phyloP scores from a whole-genome alignment of 1,284 basidiomycete species.

The Trametes polyzona region DNA sequence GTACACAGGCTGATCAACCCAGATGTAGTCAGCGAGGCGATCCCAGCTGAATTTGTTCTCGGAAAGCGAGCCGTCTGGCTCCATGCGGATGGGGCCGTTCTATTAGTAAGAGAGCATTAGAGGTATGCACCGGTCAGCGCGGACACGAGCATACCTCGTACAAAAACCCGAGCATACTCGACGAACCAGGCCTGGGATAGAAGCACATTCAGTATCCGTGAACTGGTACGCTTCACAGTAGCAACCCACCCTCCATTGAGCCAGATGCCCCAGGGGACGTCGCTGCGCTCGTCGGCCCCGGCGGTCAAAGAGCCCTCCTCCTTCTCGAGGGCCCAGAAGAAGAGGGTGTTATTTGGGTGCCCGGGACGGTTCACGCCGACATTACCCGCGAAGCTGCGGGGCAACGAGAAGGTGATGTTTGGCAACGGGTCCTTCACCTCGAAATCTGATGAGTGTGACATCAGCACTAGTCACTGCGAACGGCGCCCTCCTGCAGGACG shows the following conservation, averaged over 20 bases:
- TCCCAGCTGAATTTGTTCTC: conserved; percentile 61
- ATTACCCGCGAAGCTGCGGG: conserved; percentile 68
- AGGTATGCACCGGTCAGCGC: not conserved
- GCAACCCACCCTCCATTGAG: conserved; percentile 59
- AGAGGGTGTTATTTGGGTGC: conserved; percentile 67
- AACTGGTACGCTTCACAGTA: not conserved
- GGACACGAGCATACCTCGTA: conserved; percentile 52
- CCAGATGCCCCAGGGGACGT: conserved; percentile 75
- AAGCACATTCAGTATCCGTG: not conserved
- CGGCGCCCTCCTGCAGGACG: not conserved
- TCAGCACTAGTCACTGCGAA: not conserved
- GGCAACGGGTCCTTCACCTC: conserved; percentile 47
- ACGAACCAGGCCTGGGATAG: conserved; percentile 59
- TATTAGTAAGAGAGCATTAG: conserved; percentile 31
- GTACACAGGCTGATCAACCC: conserved; percentile 71
- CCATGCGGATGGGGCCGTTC: conserved; percentile 70
- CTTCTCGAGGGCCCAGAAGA: conserved; percentile 74
- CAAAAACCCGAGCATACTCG: conserved; percentile 65
- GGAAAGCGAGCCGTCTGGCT: conserved; percentile 49
- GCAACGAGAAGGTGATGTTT: conserved; percentile 62
- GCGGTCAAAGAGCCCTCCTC: conserved; percentile 61
- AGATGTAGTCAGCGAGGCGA: conserved; percentile 63
- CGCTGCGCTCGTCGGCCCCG: conserved; percentile 31
- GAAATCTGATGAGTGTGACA: conserved; percentile 33
- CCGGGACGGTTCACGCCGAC: conserved; percentile 57